A percentile compares a stretch with the other conserved stretches of the same genome.
These are phyloP conservation scores for Aspergillus ochraceoroseus DNA, from an alignment of 2,329 filamentous ascomycete species.

Conservation along the genomic window DNA sequence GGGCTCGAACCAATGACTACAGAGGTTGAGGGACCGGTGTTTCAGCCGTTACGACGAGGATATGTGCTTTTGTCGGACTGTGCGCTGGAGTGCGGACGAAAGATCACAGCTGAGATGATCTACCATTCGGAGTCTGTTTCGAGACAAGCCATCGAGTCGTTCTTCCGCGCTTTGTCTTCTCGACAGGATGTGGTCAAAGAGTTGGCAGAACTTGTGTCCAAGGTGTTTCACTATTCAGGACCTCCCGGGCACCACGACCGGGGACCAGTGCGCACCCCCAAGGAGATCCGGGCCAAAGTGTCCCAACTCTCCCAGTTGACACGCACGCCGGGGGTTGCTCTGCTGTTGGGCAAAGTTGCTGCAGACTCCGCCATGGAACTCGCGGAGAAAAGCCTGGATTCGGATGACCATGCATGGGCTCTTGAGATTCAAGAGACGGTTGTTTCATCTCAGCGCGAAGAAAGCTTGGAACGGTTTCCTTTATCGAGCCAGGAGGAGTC, in stretches of 20 bases:
- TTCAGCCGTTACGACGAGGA: constrained; percentile 31
- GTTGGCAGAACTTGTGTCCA: constrained; percentile 32
- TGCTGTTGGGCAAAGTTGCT: constrained; percentile 34
- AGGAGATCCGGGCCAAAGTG: constrained; percentile 27
- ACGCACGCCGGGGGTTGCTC: constrained; percentile 22
- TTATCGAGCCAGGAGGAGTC: constrained; percentile 16
- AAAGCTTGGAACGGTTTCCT: constrained; percentile 11
- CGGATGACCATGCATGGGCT: constrained; percentile 40
- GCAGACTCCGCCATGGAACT: constrained; percentile 41
- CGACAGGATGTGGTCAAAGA: constrained; percentile 33
- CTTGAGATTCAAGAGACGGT: constrained; percentile 36
- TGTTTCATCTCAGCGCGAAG: constrained; percentile 19
- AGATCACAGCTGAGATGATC: constrained; percentile 11
- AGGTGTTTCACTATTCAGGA: constrained; percentile 35
- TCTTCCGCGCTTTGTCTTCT: constrained; percentile 27
- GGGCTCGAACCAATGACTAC: constrained; percentile 9
- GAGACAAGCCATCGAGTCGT: constrained; percentile 27
- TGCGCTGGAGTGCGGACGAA: constrained; percentile 29
- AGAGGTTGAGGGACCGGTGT: constrained; percentile 15
- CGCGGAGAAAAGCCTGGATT: constrained; percentile 37
- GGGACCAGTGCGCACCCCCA: constrained; percentile 24
- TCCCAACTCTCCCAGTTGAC: constrained; percentile 24
- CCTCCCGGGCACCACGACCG: constrained; percentile 25
- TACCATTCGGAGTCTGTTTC: constrained; percentile 16
- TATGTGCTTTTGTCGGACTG: constrained; percentile 31